Evolutionary conservation across 352 stramenopile species (phyloP), one percentile per base, ranked within the genome.

Genomic region (Phytophthora lateralis): DNA sequence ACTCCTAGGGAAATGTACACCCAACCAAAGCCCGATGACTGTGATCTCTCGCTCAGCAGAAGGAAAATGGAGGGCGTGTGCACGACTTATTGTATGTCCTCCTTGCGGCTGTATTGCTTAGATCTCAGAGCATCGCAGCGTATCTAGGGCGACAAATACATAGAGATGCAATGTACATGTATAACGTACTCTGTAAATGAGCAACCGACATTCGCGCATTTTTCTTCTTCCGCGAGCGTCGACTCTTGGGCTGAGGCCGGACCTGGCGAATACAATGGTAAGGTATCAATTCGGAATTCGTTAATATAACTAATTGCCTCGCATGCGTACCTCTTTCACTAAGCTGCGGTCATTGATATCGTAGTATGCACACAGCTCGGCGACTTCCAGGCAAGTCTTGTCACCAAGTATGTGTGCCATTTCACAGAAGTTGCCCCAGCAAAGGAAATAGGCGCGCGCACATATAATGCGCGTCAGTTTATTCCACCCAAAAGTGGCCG

Each of bases 361-460:
- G 55, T 88, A 75, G 14, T 78, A 75, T 27, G 85, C 73, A 56
- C 84, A 93, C 49, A 90, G 82, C 47, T 90, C 80, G 11, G 84
- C 82, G 32, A 93, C 80, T 64, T 91, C 84, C 29, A 76, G 49
- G 46, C 84, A 93, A 30, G 76, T 90, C 44, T 85, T 90, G 53
- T 78, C 63, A 7, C 82, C 76, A 44, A 93, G 59, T 27, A 91
- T 56, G 44, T 83, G 79, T 15, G 84, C 84, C 53, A 93, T 80
- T 47, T 93, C 78, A 55, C 84, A 93, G 44, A 88, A 90, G 47
- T 85, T 93, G n/a, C 82, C 84, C 14, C 59, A 74, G 60, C 78
- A 93, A 4, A 91, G 60, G 18, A 85, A 78, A 54, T 91, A 93
- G 29, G 62, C 66, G 18, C 84, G 82, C n/a, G 73, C 75, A 34